Evolutionary conservation across 2,329 filamentous ascomycete genomes (phyloP).

Genomic region (Xylaria digitata): DNA sequence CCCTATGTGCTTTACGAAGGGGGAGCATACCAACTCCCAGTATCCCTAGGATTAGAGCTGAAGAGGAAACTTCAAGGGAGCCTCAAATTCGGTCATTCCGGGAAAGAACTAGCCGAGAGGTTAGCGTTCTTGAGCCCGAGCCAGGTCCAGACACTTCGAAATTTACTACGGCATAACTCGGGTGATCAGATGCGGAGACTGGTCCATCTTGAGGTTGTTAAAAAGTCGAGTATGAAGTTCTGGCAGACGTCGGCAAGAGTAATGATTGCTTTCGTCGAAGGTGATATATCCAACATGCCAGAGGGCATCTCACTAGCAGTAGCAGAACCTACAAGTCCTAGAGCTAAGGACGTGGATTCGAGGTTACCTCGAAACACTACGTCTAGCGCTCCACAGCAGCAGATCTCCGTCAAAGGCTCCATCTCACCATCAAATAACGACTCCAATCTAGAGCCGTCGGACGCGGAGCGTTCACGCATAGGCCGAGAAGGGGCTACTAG

Average conservation of each 20-base stretch:
- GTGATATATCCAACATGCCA: constrained; percentile 3
- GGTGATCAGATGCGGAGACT: constrained; percentile 11
- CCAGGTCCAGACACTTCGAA: constrained; percentile 19
- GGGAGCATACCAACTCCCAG: constrained; percentile 26
- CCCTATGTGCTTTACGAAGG: constrained; percentile 22
- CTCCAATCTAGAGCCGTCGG: neutral
- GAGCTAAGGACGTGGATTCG: no score
- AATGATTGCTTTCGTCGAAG: constrained; percentile 20
- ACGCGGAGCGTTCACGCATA: neutral
- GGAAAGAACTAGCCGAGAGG: constrained; percentile 16
- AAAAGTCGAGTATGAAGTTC: constrained; percentile 18
- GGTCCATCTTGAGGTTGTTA: constrained; percentile 2
- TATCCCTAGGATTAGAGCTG: constrained; percentile 3
- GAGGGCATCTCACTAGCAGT: neutral
- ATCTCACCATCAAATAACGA: neutral
- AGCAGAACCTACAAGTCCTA: no score
- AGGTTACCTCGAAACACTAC: neutral
- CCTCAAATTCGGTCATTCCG: neutral
- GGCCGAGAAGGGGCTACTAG: neutral
- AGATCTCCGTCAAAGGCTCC: neutral
- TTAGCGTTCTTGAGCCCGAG: constrained; percentile 22
- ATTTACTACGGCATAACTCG: constrained; percentile 11
- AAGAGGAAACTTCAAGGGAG: constrained; percentile 1
- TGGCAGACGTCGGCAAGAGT: constrained; percentile 20
- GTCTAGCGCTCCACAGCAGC: neutral